Evolutionary conservation across 352 stramenopile genomes (phyloP).

Genomic region (Globisporangium barbulae): DNA sequence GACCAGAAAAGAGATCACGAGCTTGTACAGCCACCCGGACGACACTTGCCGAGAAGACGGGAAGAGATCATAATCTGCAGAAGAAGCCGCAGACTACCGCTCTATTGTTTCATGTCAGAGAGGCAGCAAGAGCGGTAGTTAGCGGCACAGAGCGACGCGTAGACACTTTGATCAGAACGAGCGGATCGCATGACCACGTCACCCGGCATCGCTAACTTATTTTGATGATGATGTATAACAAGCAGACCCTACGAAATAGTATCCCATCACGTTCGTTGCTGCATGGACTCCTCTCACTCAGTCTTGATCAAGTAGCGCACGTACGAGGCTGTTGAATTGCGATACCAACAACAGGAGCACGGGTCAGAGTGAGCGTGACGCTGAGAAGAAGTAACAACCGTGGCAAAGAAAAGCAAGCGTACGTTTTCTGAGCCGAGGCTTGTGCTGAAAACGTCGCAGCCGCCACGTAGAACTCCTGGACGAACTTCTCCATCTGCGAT

Average conservation of each 20-base stretch:
- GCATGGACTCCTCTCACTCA: neutral
- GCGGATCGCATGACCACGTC: neutral
- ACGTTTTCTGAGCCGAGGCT: slow-evolving; percentile 36
- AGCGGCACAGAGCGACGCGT: neutral
- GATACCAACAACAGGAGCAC: neutral
- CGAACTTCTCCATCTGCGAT: slow-evolving; percentile 48
- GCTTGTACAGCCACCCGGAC: no score
- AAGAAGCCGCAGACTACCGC: no score
- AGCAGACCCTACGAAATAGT: neutral
- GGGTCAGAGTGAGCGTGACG: no score
- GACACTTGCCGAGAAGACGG: no score
- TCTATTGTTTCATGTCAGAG: no score
- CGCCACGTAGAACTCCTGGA: slow-evolving; percentile 60
- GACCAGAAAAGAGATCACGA: no score
- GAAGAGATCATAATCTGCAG: no score
- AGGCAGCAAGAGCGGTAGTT: neutral
- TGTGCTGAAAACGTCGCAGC: slow-evolving; percentile 47
- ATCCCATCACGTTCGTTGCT: neutral
- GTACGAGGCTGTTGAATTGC: neutral
- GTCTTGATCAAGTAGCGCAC: slow-evolving; percentile 3
- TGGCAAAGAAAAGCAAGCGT: slow-evolving; percentile 6
- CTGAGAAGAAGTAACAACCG: neutral
- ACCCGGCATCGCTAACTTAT: neutral
- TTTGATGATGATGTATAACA: neutral
- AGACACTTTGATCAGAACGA: neutral